phyloP scores from a whole-genome alignment of 257 asterid species.

The Anisodus tanguticus region DNA sequence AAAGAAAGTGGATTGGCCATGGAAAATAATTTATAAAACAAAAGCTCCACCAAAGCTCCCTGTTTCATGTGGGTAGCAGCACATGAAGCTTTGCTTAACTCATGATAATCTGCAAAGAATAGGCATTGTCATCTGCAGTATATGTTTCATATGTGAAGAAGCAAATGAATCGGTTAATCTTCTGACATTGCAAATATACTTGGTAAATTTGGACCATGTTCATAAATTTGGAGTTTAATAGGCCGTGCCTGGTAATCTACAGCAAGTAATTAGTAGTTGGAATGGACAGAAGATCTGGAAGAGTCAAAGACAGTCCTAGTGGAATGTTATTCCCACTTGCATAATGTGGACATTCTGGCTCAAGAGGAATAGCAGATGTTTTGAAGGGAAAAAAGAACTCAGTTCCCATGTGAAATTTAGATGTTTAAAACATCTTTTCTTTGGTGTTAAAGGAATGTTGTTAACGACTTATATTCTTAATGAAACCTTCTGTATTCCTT shows the following conservation, averaged over 20 bases:
- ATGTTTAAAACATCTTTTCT: not conserved
- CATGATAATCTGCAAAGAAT: not conserved
- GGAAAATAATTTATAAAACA: not conserved
- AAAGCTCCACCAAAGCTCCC: not conserved
- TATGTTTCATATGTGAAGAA: constrained; percentile 11
- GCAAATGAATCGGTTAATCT: not conserved
- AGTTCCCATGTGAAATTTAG: constrained; percentile 2
- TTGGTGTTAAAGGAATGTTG: not conserved
- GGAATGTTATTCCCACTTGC: not conserved
- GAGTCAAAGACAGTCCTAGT: not conserved
- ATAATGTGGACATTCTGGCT: constrained; percentile 4
- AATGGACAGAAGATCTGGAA: constrained; percentile 22
- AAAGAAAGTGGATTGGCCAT: not conserved
- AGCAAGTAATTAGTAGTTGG: not conserved
- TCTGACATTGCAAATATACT: constrained; percentile 5
- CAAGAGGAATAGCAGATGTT: not conserved
- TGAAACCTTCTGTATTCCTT: not conserved
- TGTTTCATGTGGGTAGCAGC: not conserved
- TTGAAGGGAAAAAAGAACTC: constrained; percentile 2
- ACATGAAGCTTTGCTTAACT: constrained; percentile 1
- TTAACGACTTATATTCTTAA: not conserved
- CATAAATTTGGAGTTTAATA: constrained; percentile 12
- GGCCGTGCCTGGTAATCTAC: constrained; percentile 14
- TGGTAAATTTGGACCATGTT: not conserved
- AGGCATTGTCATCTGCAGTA: constrained; percentile 3